Base-by-base conservation (phyloP, 208 protist species). In the Wallacemonas sp. region DNA sequence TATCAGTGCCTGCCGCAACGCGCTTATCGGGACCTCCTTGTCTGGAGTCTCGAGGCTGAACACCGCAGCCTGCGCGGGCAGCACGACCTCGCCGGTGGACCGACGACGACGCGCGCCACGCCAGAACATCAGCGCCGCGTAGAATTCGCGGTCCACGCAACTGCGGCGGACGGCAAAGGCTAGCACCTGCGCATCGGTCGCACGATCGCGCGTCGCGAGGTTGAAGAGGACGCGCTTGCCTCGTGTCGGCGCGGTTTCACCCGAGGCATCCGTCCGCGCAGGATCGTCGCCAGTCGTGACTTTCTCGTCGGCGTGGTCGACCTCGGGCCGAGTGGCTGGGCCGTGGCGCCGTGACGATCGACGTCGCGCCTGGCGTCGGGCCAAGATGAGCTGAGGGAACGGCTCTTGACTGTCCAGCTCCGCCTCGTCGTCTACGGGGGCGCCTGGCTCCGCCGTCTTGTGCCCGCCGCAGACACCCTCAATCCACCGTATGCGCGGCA, bases 111-210 rank as follows among this genome's bases (percentile, higher is more conserved):
- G 22, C 22, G 38, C 36, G 12, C 38, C 45, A 53, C 34, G 21
- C 70, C 81, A 27, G 38, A 32, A 52, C 34, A 87, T 29, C 0
- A 87, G 78, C 1, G 36, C 66, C n/a, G 50, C 4, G n/a, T 78
- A 79, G 54, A 92, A 94, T 1, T 52, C 27, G 15, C 48, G 39
- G 50, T 86, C 48, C 9, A 77, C 32, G 68, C 85, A 90, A 70
- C 79, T 91, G 50, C 73, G 83, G 8, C 86, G 89, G 17, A 95
- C 61, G 2, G 84, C 83, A 60, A 76, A 89, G 1, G 76, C 72
- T 34, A 92, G 69, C 64, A 78, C 76, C 19, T 81, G 82, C 29
- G 74, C 73, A 34, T 91, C 80, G 1, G 84, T 92, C 19, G 89
- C 86, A 22, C 58, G 53, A 27, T 61, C 58, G 8, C 55, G 66